Evolutionary conservation across 495 filamentous ascomycete species (phyloP), one percentile per base, ranked within the genome.

Genomic region (Tuber indicum): DNA sequence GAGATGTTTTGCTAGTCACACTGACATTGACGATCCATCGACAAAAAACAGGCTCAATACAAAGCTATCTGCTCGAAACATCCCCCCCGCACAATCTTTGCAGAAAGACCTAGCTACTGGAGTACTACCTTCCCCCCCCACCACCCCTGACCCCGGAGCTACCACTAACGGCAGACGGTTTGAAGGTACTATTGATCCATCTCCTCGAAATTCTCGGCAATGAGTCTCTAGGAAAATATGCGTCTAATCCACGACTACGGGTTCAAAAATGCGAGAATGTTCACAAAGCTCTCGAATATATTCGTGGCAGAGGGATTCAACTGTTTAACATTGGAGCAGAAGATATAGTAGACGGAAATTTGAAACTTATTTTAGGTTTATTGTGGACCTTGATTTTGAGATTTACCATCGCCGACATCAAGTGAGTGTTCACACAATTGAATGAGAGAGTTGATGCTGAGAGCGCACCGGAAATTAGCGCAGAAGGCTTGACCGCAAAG

Each of bases 231-330:
- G 96, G 96, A 81, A 91, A 94, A 85, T 99, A 99, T 90, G 96
- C 96, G 72, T 91, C 94, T 70, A 93, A 93, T 81, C 96, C 96
- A 39, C 97, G 97, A 86, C 88, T 99, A 77, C 94, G 96, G 70
- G 96, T 99, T 77, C 96, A 99, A 86, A 91, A 92, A 81, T 98
- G 97, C 87, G 96, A 99, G 86, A 99, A 99, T 89, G 96, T 96
- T 85, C 98, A 99, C 85, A 91, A 93, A 79, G 92, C 93, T 52
- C 89, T 99, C 78, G 91, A 98, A 84, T 98, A 93, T 82, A 94
- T 99, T 86, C 94, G 93, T 83, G 90, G 91, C 42, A 88, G 93
- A 80, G 91, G 93, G 41, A 98, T 99, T 73, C 94, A 96, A 83
- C 93, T 98, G 91, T 97, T 93, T 76, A 99, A 99, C 82, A 98